Evolutionary conservation across 176 grass and related monocot genomes (phyloP), one percentile per base, ranked within the genome.

Genomic region (Pontederia crassipes): DNA sequence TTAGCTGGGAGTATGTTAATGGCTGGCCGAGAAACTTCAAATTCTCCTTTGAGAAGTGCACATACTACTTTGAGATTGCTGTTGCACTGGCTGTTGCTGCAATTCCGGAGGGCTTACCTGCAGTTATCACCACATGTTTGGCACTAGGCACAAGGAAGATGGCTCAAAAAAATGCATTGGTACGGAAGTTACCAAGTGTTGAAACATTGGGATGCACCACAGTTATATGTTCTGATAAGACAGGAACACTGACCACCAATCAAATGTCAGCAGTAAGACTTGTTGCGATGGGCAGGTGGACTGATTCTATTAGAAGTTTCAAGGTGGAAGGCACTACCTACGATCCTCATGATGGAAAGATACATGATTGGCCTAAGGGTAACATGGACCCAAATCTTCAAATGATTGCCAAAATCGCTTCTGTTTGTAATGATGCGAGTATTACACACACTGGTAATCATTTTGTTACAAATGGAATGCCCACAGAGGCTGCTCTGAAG

Each of bases 21-120:
- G 66, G 66, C 10, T 68, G 66, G 51, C 66, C 66, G 11, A 54
- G 52, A 29, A 68, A 68, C 55, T 68, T 68, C 51, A 68, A 55
- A 12, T 68, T 68, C 29, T 68, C 66, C 6, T 68, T 68, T 56
- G 66, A 68, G 66, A 68, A 68, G 28, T 68, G 66, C 52, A 68
- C 66, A 54, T 68, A 68, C 46, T 68, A 68, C 50, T 68, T 68
- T 46, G 66, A 68, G 66, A 68, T 68, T 68, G 66, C 66, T 24
- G 66, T 68, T 28, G 66, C 66, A 15, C 46, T 68, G 66, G 66
- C 66, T 55, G 66, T 68, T 55, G 66, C 66, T 12, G 66, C 66
- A 18, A 68, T 68, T 52, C 66, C 66, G 12, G 66, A 68, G 45
- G 66, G 66, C 29, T 40, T 55, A 15, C 51, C 51, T 8, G 66